These are phyloP conservation scores for Gamarada debralockiae DNA, from an alignment of 495 filamentous ascomycete genomes.

Conservation along the genomic window DNA sequence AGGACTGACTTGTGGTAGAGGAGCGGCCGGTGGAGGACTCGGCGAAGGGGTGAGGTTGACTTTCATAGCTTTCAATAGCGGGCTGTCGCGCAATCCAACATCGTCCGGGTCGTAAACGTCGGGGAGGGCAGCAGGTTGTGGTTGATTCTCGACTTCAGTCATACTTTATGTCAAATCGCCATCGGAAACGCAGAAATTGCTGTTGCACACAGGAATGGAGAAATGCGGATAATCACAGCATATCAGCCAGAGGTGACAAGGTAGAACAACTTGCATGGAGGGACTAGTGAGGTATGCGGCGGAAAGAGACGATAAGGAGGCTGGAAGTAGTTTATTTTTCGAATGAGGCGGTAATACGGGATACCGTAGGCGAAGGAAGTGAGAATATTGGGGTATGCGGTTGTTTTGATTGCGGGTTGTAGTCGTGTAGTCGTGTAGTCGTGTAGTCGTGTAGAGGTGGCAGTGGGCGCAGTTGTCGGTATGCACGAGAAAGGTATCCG, in stretches of 20 bases:
- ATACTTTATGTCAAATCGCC: slow-evolving; percentile 20
- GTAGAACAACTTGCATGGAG: background rate
- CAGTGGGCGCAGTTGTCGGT: no score
- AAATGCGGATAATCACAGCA: background rate
- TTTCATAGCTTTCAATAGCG: slow-evolving; percentile 19
- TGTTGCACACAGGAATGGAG: background rate
- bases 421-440: no score
- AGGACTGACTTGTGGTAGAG: slow-evolving; percentile 13
- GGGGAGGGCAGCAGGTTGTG: background rate
- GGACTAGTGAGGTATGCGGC: background rate
- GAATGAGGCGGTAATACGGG: background rate
- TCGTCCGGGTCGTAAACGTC: slow-evolving; percentile 24
- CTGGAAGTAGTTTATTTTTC: background rate
- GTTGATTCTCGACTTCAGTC: slow-evolving; percentile 16
- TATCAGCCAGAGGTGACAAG: background rate
- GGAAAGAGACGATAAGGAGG: background rate
- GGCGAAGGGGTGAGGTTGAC: slow-evolving; percentile 21
- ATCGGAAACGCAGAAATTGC: slow-evolving; percentile 3
- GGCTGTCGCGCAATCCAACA: slow-evolving; percentile 18
- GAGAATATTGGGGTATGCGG: background rate
- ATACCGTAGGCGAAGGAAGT: background rate
- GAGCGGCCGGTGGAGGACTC: slow-evolving; percentile 16
- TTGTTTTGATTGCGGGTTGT: no score
- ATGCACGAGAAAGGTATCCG: no score
- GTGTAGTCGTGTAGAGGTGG: no score